phyloP scores from a whole-genome alignment of 1,284 basidiomycete species.

The Ustilago cynodontis region DNA sequence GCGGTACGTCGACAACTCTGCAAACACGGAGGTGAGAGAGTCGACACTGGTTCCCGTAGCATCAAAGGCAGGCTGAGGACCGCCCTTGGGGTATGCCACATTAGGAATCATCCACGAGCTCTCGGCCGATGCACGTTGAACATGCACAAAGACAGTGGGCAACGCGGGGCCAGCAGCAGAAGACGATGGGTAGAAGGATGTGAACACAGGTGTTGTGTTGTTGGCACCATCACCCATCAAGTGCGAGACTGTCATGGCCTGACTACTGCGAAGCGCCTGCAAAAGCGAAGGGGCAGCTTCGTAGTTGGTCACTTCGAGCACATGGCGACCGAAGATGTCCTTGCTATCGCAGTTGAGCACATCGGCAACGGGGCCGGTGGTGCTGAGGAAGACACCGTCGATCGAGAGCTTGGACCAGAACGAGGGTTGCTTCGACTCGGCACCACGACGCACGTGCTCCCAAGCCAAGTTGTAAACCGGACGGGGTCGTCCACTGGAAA shows the following conservation, averaged over 20 bases:
- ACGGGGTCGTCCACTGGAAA: slow-evolving; percentile 59
- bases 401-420: slow-evolving; percentile 65
- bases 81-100: slow-evolving; percentile 49
- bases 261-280: slow-evolving; percentile 49
- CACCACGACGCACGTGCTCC: slow-evolving; percentile 55
- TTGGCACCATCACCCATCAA: slow-evolving; percentile 49
- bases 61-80: slow-evolving; percentile 47
- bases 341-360: slow-evolving; percentile 50
- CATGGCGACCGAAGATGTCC: slow-evolving; percentile 54
- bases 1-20: slow-evolving; percentile 60
- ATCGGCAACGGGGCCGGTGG: slow-evolving; percentile 47
- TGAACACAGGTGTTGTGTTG: slow-evolving; percentile 51
- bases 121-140: slow-evolving; percentile 44
- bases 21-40: slow-evolving; percentile 59
- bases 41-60: slow-evolving; percentile 44
- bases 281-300: slow-evolving; percentile 58
- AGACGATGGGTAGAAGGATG: slow-evolving; percentile 62
- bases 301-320: slow-evolving; percentile 56
- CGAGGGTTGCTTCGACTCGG: slow-evolving; percentile 41
- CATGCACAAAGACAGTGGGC: slow-evolving; percentile 59
- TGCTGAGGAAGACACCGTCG: slow-evolving; percentile 60
- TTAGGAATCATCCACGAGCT: slow-evolving; percentile 56
- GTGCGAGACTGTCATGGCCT: slow-evolving; percentile 56
- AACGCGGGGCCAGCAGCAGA: slow-evolving; percentile 47
- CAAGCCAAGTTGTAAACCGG: slow-evolving; percentile 63